Evolutionary conservation across 2,329 filamentous ascomycete genomes (phyloP), one percentile per base, ranked within the genome.

Genomic region (Colletotrichum sp.): DNA sequence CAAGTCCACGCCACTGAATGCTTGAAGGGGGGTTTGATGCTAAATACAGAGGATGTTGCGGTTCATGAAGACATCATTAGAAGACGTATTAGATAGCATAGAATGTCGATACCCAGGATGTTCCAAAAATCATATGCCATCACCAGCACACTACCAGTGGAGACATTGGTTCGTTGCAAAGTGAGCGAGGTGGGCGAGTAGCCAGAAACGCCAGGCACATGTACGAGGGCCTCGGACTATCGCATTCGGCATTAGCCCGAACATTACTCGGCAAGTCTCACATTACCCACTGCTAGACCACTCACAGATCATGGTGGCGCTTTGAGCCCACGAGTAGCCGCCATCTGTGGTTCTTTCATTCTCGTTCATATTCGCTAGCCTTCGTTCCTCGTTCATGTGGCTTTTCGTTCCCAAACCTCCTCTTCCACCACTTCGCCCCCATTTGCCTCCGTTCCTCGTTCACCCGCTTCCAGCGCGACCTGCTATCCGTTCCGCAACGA

Each of bases 321-420:
- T 21, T 21, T 48, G 43, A 36, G 43, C 18, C 0, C n/a, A 48
- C 3, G n/a, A 48, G 2, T 48, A 48, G 18, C 43, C 6, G 43
- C 43, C 18, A 21, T 21, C 18, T 21, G 43, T 21, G 18, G 43
- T 4, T 6, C 10, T 48, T 48, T 48, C 10, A 72, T 82, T 81
- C 6, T 82, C 81, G 7, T 79, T 48, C 5, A 10, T 21, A 2
- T 48, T 13, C 78, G 79, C 81, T 3, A 7, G 13, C 8, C 32
- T 28, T 69, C 67, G 57, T 52, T 63, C 36, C 18, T 60, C 55
- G 67, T 36, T 60, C 32, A 16, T 68, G 2, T 6, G 9, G 5
- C 36, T 26, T 64, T n/a, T 26, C 13, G n/a, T 61, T 32, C 6
- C 34, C n/a, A 9, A 36, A 12, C 24, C 5, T 60, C 28, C 26